Evolutionary conservation across 2,329 filamentous ascomycete genomes (phyloP).

Genomic region (Ceratocystis huliohia): DNA sequence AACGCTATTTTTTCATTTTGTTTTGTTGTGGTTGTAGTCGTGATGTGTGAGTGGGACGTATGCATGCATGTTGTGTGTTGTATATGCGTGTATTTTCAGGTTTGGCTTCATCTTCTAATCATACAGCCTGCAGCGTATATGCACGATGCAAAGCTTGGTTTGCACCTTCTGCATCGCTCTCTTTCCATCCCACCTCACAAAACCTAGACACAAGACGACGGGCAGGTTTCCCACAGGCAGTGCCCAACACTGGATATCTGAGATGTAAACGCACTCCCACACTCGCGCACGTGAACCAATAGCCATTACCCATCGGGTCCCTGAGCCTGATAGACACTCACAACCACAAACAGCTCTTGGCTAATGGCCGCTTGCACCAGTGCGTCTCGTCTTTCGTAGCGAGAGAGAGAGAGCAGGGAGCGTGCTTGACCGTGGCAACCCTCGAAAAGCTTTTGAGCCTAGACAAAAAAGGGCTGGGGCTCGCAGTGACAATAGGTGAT

Average conservation of each 20-base stretch:
- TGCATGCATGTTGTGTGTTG: not conserved
- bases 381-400: too few species aligned
- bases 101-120: not conserved
- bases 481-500: not conserved
- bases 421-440: not conserved
- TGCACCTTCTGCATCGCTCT: not conserved
- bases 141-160: not conserved
- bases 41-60: not conserved
- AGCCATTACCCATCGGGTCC: too few species aligned
- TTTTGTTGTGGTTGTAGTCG: not conserved
- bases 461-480: too few species aligned
- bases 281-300: too few species aligned
- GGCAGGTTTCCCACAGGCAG: not conserved
- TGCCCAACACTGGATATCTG: not conserved
- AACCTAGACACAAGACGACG: not conserved
- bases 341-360: too few species aligned
- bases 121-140: not conserved
- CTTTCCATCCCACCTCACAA: too few species aligned
- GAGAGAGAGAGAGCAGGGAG: too few species aligned
- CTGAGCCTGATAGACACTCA: too few species aligned
- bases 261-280: too few species aligned
- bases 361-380: too few species aligned
- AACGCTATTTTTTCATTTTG: not conserved
- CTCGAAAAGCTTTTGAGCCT: too few species aligned
- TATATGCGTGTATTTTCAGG: not conserved